Evolutionary conservation across 169 alveolate genomes (phyloP).

Genomic region (Blepharisma undulans): DNA sequence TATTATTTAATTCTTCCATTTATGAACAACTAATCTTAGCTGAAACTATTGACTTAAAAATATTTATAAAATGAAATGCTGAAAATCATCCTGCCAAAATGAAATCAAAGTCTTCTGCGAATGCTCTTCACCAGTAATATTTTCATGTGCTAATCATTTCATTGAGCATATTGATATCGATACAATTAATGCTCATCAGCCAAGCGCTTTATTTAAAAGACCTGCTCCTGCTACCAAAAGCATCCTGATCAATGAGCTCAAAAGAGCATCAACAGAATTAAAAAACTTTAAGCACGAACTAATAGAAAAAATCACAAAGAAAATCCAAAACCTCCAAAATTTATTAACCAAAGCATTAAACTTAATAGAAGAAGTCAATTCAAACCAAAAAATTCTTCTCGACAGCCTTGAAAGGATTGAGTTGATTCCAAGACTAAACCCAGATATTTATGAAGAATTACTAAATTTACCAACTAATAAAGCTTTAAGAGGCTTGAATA

Average conservation of each 20-base stretch:
- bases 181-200: not conserved
- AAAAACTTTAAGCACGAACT: not conserved
- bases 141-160: not conserved
- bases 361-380: not conserved
- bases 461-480: not conserved
- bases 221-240: not conserved
- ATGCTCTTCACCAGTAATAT: not conserved
- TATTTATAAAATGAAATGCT: not conserved
- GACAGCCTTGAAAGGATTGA: not conserved
- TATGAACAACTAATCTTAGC: too few species aligned
- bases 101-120: not conserved
- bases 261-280: not conserved
- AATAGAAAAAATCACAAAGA: not conserved
- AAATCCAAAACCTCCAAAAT: not conserved
- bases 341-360: not conserved
- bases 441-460: not conserved
- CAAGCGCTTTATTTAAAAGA: not conserved
- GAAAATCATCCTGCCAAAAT: not conserved
- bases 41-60: too few species aligned
- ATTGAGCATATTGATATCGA: not conserved
- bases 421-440: not conserved
- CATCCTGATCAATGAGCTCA: not conserved
- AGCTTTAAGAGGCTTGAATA: not conserved
- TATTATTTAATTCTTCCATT: too few species aligned
- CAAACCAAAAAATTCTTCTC: not conserved